Evolutionary conservation across 2,329 filamentous ascomycete genomes (phyloP).

Genomic region (Colletotrichum sp.): DNA sequence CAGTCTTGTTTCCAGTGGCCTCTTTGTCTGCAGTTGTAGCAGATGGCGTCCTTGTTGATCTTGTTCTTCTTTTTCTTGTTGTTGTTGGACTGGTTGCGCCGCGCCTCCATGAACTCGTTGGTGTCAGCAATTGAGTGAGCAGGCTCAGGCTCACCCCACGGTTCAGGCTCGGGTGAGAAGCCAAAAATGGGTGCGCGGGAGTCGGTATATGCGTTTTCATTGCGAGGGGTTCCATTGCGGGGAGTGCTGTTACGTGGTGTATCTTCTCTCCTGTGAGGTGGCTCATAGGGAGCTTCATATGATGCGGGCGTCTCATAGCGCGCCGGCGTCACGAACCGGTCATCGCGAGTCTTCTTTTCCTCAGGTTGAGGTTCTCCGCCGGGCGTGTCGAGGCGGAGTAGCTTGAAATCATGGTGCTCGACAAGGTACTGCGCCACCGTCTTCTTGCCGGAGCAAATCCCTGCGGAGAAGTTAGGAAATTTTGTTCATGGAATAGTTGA

Average conservation of each 20-base stretch:
- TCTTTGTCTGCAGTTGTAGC: background rate
- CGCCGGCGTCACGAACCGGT: background rate
- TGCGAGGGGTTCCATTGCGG: background rate
- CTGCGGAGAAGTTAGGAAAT: slow-evolving; percentile 45
- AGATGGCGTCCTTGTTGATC: background rate
- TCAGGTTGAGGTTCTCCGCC: background rate
- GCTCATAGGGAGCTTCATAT: background rate
- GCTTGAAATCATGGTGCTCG: slow-evolving; percentile 81
- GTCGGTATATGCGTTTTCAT: background rate
- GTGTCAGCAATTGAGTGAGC: background rate
- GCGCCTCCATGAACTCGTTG: background rate
- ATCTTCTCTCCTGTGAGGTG: background rate
- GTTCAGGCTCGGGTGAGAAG: background rate
- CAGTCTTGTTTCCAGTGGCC: slow-evolving; percentile 1
- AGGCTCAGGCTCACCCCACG: background rate
- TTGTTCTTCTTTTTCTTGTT: background rate
- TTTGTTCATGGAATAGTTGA: background rate
- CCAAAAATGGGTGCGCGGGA: background rate
- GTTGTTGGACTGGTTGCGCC: background rate
- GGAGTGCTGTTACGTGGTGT: background rate
- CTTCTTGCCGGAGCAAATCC: slow-evolving; percentile 91
- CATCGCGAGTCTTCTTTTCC: background rate
- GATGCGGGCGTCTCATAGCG: background rate
- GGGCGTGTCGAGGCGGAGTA: slow-evolving; percentile 61
- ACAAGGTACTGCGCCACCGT: slow-evolving; percentile 89